phyloP scores from a whole-genome alignment of 257 asterid species.

The Solanum pennellii region DNA sequence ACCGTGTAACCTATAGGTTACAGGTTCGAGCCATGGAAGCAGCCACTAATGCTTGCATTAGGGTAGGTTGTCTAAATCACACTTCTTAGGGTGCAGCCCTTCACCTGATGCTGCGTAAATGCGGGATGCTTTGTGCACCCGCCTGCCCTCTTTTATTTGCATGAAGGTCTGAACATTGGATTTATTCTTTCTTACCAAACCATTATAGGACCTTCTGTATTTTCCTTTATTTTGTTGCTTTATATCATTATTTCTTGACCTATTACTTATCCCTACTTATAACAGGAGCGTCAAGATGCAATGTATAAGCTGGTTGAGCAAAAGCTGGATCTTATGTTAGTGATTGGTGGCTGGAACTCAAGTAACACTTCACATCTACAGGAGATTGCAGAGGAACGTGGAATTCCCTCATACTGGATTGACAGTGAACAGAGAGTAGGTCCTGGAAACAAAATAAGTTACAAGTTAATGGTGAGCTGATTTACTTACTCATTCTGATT shows the following conservation, averaged over 20 bases:
- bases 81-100: background rate
- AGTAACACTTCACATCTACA: slow-evolving; percentile 98
- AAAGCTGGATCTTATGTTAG: slow-evolving; percentile 75
- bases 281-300: slow-evolving; percentile 97
- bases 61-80: background rate
- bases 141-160: background rate
- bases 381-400: slow-evolving; percentile 88
- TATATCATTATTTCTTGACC: background rate
- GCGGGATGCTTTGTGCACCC: background rate
- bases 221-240: background rate
- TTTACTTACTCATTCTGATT: background rate
- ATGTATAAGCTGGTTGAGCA: slow-evolving; percentile 90
- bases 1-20: background rate
- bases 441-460: slow-evolving; percentile 78
- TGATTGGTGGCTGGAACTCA: slow-evolving; percentile 98
- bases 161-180: background rate
- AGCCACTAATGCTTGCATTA: background rate
- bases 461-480: slow-evolving; percentile 65
- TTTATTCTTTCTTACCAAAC: background rate
- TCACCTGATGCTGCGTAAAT: background rate
- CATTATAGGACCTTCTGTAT: background rate
- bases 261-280: background rate
- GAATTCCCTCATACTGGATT: slow-evolving; percentile 93
- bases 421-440: slow-evolving; percentile 83
- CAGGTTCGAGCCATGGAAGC: background rate